Conservation (phyloP, 2,329 filamentous ascomycete genomes). For the Fusarium sp. region DNA sequence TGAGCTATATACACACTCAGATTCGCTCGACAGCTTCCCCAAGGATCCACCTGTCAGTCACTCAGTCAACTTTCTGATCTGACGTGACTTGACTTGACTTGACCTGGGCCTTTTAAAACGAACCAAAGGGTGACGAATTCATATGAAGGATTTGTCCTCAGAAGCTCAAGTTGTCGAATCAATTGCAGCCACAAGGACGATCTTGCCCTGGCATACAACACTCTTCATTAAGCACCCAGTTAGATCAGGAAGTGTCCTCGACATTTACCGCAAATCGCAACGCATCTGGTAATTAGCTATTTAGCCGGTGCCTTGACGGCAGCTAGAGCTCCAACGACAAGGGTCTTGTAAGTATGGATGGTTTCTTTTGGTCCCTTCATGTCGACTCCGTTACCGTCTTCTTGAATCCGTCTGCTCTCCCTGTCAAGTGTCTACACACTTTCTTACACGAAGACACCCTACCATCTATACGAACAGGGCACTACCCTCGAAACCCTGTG, state of each 20-base stretch:
- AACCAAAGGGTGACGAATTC: constrained; percentile 12
- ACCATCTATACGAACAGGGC: constrained; percentile 8
- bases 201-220: constrained; percentile 13
- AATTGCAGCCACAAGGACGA: constrained; percentile 22
- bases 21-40: constrained; percentile 12
- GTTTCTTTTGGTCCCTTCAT: constrained; percentile 17
- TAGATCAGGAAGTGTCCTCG: constrained; percentile 15
- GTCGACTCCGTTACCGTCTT: constrained; percentile 6
- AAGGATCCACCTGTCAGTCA: constrained; percentile 29
- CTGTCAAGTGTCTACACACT: constrained; percentile 11
- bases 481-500: constrained; percentile 12
- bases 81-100: constrained; percentile 30
- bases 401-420: constrained; percentile 8
- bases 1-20: constrained; percentile 2
- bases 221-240: constrained; percentile 10
- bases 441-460: constrained; percentile 14
- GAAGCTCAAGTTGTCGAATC: neutral
- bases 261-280: constrained; percentile 22
- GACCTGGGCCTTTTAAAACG: constrained; percentile 27
- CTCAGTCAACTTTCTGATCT: constrained; percentile 34
- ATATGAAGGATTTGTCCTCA: neutral
- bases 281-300: constrained; percentile 33
- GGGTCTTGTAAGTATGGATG: constrained; percentile 30
- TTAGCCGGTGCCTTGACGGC: constrained; percentile 28
- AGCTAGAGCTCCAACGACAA: constrained; percentile 31